Evolutionary conservation across 2,329 filamentous ascomycete genomes (phyloP), one percentile per base, ranked within the genome.

Genomic region (Calonectria pteridis): DNA sequence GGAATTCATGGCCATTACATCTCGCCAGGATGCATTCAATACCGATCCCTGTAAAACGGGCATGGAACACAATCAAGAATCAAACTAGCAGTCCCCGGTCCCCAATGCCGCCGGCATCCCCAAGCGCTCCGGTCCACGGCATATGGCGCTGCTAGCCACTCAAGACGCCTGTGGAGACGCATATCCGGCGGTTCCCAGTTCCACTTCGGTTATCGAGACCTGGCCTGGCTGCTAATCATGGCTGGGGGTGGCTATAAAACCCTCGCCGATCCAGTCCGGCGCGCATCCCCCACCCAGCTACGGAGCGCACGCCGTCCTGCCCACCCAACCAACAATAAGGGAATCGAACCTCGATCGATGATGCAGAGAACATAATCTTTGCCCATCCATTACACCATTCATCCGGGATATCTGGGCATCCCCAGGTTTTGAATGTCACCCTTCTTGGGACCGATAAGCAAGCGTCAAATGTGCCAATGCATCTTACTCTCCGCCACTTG

Each of bases 141-240:
- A 62, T 33, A 40, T 62, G 55, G 55, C 55, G 35, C 29, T 40
- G 23, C 33, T 18, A 20, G 33, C 35, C 55, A 62, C 23, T 26
- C 55, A 62, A 40, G n/a, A 40, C 6, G n/a, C 33, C 35, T 20
- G 55, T 62, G 55, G 55, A 62, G 55, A 62, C 55, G 33, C 33
- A 62, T 62, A 23, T 62, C 55, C 55, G 55, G 33, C 16, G 35
- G 33, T 40, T 26, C 31, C 35, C 40, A 40, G n/a, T 62, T 62
- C 55, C 55, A 62, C 33, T 62, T 62, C 55, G 55, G 55, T 62
- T 62, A 62, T 62, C 55, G 55, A 62, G n/a, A 28, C n/a, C 55
- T 46, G 55, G 55, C n/a, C 55, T 46, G 55, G 55, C 23, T 62
- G 33, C 55, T 62, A 62, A 62, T 62, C 35, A 20, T 62, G 23